Evolutionary conservation across 1,284 basidiomycete genomes (phyloP).

Genomic region (Cerrena zonata): DNA sequence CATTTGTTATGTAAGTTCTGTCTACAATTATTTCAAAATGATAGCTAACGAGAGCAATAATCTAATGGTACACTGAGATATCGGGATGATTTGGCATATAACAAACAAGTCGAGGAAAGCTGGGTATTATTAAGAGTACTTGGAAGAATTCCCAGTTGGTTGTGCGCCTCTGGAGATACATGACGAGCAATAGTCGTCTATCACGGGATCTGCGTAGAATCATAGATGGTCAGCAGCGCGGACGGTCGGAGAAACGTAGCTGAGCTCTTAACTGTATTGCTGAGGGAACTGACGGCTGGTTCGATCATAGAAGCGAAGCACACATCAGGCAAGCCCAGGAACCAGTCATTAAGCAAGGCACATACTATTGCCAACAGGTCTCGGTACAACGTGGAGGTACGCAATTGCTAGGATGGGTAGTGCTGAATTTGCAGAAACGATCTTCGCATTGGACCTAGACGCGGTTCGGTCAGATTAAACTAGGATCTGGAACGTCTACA

Average conservation of each 20-base stretch:
- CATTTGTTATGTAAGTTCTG: too few relatives aligned
- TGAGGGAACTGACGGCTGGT: constrained; percentile 65
- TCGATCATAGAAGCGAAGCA: constrained; percentile 6
- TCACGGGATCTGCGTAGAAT: constrained; percentile 34
- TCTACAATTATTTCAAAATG: too few relatives aligned
- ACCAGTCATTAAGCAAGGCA: constrained; percentile 9
- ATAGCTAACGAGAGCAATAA: too few relatives aligned
- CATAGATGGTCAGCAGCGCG: constrained; percentile 7
- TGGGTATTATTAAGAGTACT: constrained; percentile 14
- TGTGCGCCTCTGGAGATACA: constrained; percentile 28
- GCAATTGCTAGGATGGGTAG: constrained; percentile 54
- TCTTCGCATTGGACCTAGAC: constrained; percentile 53
- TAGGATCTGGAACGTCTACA: constrained; percentile 10
- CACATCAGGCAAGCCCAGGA: constrained; percentile 15
- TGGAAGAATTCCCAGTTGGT: constrained; percentile 14
- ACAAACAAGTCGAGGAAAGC: neutral
- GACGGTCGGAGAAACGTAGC: constrained; percentile 6
- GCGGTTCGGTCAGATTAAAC: constrained; percentile 15
- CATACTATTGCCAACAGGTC: constrained; percentile 78
- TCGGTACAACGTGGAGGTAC: constrained; percentile 47
- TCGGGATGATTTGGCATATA: neutral
- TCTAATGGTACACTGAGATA: too few relatives aligned
- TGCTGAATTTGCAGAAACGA: constrained; percentile 65
- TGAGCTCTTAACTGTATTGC: constrained; percentile 43
- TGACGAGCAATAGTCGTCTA: constrained; percentile 37